Evolutionary conservation across 768 basidiomycete species (phyloP), one percentile per base, ranked within the genome.

Genomic region (Piloderma croceum): DNA sequence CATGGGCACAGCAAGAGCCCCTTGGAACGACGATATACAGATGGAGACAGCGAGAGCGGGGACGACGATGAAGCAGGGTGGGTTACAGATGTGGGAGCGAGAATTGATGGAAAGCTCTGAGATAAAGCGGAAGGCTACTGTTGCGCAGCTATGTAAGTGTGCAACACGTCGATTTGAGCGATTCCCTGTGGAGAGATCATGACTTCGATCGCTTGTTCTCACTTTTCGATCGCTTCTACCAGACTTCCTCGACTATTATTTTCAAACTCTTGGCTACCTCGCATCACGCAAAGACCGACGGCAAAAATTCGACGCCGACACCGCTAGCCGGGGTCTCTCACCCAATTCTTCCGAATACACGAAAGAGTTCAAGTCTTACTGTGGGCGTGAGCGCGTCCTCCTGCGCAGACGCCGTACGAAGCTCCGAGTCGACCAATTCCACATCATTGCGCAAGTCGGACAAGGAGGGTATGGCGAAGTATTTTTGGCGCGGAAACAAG

Each of bases 391-490:
- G 62, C 84, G 94, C 11, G 93, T 93, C 4, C 59, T 96, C 6
- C 71, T 99, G n/a, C 75, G 96, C 39, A 83, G 86, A 46, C 76
- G 96, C n/a, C 74, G 96, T 25, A 83, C 93, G 9, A 99, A 96
- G 58, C 73, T 98, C 31, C 78, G 81, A 44, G 80, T 99, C 19
- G 90, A 97, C 36, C 89, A 94, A 55, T 99, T 99, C 63, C 90
- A 96, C 56, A 94, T 99, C 60, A 93, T 99, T 48, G 91, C 92
- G 1, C 96, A 99, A 62, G 91, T 99, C 35, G 96, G 96, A 2
- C 96, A 99, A 65, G 96, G 96, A 10, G 96, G 96, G 3, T 99
- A 98, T 62, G 96, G 96, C 5, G 94, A 97, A 49, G 96, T 99
- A 19, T 99, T 87, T 57, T 73, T 99, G 38, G 96, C 96, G 7